Base-by-base conservation (phyloP, 1,284 basidiomycete genomes). In the Apiotrichum montevideense region DNA sequence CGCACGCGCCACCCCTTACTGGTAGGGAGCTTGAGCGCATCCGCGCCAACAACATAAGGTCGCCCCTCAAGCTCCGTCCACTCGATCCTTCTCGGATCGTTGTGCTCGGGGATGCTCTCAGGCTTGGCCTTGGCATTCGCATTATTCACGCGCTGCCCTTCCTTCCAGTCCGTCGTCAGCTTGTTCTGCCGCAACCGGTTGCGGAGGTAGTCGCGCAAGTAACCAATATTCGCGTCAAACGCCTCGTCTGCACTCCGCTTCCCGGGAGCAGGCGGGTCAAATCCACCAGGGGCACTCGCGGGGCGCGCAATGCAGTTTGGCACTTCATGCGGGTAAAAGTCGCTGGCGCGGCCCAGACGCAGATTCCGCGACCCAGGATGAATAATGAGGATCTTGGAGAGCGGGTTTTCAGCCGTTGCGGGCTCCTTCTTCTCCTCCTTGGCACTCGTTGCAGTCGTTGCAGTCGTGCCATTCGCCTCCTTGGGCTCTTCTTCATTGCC, bases 351-450 rank as follows among this genome's bases (percentile, higher is more conserved):
- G 33, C 96, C 96, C 48, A 99, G 85, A 34, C 92, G 85, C 39
- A 97, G 78, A 67, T 80, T 87, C 34, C 89, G 83, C 2, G 93
- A 94, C 32, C 96, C 96, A 2, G 90, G 92, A 68, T 99, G 96
- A 55, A 99, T 88, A 41, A 99, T 87, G 56, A 99, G 76, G 29
- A 78, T 80, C 42, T 66, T 72, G n/a, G 55, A 37, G n/a, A 74
- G 57, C 4, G 68, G 70, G 50, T 70, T 61, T 29, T 57, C 56
- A 21, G 34, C 49, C 14, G 37, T 40, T 35, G 42, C 55, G 15
- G 32, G 15, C 35, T 56, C 46, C 41, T 48, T 35, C 37, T 52
- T 37, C 43, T 43, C 34, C 21, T 57, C 52, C 46, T 52, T 51
- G 15, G 2, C 41, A 21, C 37, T 44, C 34, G 43, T 48, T 15